phyloP scores from a whole-genome alignment of 2,329 filamentous ascomycete species.

The Onygena corvina region DNA sequence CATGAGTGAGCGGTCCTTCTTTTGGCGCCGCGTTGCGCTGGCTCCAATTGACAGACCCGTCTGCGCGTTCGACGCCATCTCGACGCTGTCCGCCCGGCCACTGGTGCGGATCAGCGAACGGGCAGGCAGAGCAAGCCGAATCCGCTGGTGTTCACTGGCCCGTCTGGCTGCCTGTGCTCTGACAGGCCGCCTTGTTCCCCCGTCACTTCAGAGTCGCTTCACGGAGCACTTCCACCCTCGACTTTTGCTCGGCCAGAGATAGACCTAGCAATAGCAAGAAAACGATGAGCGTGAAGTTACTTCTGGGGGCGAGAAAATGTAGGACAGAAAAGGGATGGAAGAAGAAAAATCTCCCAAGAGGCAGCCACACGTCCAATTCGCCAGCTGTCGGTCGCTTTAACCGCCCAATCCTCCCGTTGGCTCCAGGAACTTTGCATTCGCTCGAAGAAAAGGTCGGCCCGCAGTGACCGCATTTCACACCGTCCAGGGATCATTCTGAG shows the following conservation, averaged over 20 bases:
- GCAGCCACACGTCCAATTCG: neutral
- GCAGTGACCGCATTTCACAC: no score
- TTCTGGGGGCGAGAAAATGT: no score
- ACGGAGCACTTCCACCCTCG: neutral
- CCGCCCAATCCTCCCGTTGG: no score
- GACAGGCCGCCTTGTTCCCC: neutral
- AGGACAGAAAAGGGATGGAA: neutral
- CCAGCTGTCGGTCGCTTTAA: no score
- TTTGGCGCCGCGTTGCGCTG: conserved; percentile 11
- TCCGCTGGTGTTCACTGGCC: neutral
- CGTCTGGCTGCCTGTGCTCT: neutral
- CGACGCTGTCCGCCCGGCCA: neutral
- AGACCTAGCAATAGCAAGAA: no score
- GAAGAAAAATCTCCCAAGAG: conserved; percentile 4
- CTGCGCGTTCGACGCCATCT: conserved; percentile 1
- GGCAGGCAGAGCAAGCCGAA: neutral
- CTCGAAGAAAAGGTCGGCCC: no score
- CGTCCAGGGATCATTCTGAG: no score
- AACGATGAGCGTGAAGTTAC: no score
- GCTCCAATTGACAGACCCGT: conserved; percentile 13
- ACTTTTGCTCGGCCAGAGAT: no score
- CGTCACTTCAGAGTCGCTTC: no score
- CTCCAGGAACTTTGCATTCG: no score
- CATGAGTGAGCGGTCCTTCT: conserved; percentile 10
- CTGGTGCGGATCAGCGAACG: neutral